Evolutionary conservation across 2,329 filamentous ascomycete genomes (phyloP).

Genomic region (Beauveria caledonica): DNA sequence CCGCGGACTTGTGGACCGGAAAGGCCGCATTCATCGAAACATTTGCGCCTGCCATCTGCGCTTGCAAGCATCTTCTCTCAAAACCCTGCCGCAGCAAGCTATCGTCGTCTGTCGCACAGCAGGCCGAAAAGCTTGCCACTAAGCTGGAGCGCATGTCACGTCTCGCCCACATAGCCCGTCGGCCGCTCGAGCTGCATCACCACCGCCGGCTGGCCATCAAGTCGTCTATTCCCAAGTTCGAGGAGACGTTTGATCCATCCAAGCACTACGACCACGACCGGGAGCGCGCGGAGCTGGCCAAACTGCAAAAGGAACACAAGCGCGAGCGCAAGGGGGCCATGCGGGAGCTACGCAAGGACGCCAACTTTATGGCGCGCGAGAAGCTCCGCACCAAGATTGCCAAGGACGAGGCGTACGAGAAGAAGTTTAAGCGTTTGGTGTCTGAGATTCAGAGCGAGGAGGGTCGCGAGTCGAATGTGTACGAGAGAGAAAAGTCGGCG

Average conservation of each 20-base stretch:
- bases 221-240: slow-evolving; percentile 84
- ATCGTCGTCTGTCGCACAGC: slow-evolving; percentile 33
- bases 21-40: slow-evolving; percentile 73
- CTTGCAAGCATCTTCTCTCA: slow-evolving; percentile 53
- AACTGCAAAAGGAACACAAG: slow-evolving; percentile 86
- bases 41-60: slow-evolving; percentile 54
- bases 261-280: slow-evolving; percentile 96
- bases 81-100: slow-evolving; percentile 39
- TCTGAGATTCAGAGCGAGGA: slow-evolving; percentile 95
- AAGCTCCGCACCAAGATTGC: slow-evolving; percentile 87
- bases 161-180: slow-evolving; percentile 57
- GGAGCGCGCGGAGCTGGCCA: slow-evolving; percentile 76
- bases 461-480: slow-evolving; percentile 75
- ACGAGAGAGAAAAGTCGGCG: slow-evolving; percentile 75
- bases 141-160: slow-evolving; percentile 48
- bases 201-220: slow-evolving; percentile 86
- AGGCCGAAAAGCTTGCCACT: slow-evolving; percentile 32
- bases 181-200: slow-evolving; percentile 79
- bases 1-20: slow-evolving; percentile 64
- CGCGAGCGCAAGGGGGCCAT: slow-evolving; percentile 90
- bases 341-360: slow-evolving; percentile 90
- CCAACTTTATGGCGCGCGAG: slow-evolving; percentile 86
- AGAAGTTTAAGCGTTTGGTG: slow-evolving; percentile 86
- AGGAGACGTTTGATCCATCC: slow-evolving; percentile 87
- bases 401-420: slow-evolving; percentile 87